Base-by-base conservation (phyloP, 176 grass and related monocot genomes). In the Juncus inflexus region DNA sequence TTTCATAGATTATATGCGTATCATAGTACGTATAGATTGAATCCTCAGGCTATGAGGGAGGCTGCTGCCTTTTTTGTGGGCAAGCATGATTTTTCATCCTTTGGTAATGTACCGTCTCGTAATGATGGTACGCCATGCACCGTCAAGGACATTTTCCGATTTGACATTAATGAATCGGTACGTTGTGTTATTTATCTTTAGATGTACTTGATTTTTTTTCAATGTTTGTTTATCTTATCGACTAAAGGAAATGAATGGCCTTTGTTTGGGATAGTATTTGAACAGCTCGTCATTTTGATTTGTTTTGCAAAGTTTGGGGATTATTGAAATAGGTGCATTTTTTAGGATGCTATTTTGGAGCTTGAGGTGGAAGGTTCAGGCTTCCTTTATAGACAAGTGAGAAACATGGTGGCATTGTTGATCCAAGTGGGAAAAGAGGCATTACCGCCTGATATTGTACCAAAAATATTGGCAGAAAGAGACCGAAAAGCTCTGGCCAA, bases 341-440 rank as follows among this genome's bases (percentile, higher is more conserved):
- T 79, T 19, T 80, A 96, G 91, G 82, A 67, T 79, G 52, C 82
- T 61, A 42, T 91, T 67, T 81, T 96, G 83, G 87, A 91, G 52
- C 77, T 96, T 50, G 87, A 91, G 66, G 84, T 96, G 72, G 91
- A 96, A 85, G 91, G 91, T 49, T 83, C 79, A 52, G 91, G 91
- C 51, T 96, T 96, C 81, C 72, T 96, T 72, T 88, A 91, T 78
- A 90, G 87, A 83, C 91, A 96, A 91, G 91, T 96, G 66, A 85
- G 91, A 56, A 96, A 96, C 70, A 88, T 96, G 91, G 91, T 88
- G 43, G 91, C 91, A 76, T 81, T 96, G 80, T 69, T 96, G 59
- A 67, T 96, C 69, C 91, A 96, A 77, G 69, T 96, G 65, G 87
- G 87, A 83, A 90, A 61, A 79, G 91, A 88, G 82, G 87, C 79